phyloP scores from a whole-genome alignment of 2,329 filamentous ascomycete genomes.

The Fusarium staphyleae region DNA sequence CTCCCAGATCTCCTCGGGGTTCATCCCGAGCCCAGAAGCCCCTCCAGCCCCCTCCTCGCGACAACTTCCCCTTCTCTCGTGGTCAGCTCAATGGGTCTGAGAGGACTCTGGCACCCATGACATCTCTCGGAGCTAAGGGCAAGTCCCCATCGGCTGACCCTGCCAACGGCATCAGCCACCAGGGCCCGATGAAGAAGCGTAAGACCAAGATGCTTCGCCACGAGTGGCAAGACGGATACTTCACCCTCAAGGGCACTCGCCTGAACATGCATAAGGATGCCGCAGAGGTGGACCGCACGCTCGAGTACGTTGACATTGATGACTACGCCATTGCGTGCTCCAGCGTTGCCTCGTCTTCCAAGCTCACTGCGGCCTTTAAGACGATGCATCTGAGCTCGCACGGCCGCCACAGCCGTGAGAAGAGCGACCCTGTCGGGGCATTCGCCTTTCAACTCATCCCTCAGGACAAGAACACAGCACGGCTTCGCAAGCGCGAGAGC shows the following conservation, averaged over 20 bases:
- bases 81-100: conserved; percentile 55
- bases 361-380: conserved; percentile 88
- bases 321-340: conserved; percentile 90
- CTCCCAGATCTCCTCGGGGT: conserved; percentile 48
- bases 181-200: conserved; percentile 94
- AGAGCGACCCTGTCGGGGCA: conserved; percentile 67
- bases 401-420: conserved; percentile 55
- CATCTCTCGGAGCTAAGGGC: conserved; percentile 38
- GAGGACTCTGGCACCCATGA: conserved; percentile 51
- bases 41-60: conserved; percentile 60
- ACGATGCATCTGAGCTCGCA: conserved; percentile 69
- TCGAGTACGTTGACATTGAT: conserved; percentile 86
- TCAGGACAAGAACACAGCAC: conserved; percentile 63
- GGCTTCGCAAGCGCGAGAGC: conserved; percentile 63
- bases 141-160: conserved; percentile 45
- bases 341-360: conserved; percentile 74
- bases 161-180: conserved; percentile 68
- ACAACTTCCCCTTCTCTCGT: conserved; percentile 64
- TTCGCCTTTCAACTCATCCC: conserved; percentile 89
- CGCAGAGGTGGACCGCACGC: conserved; percentile 59
- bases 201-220: conserved; percentile 87
- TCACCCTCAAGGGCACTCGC: conserved; percentile 79
- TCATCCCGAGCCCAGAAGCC: conserved; percentile 48
- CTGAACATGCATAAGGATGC: conserved; percentile 78
- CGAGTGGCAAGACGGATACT: conserved; percentile 93